These are phyloP conservation scores for Solanum rostratum DNA, from an alignment of 257 asterid genomes.

Conservation along the genomic window DNA sequence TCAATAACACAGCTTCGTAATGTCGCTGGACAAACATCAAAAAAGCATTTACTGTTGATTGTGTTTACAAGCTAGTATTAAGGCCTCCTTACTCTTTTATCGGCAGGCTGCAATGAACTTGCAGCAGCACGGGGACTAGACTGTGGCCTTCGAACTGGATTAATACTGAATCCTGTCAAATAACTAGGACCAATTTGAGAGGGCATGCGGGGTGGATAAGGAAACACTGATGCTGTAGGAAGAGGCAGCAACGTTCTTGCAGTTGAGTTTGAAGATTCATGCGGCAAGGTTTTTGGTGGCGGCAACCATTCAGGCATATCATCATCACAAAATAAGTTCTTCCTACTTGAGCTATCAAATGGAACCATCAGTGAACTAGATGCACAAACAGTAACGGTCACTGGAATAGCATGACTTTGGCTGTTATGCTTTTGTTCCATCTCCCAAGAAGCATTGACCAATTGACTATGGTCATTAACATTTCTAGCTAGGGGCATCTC, in stretches of 20 bases:
- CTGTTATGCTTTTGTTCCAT: background rate
- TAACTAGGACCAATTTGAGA: background rate
- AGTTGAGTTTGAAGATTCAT: background rate
- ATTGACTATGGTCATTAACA: background rate
- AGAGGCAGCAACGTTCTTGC: background rate
- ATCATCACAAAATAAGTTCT: slow-evolving; percentile 11
- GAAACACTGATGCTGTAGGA: background rate
- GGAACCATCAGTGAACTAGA: background rate
- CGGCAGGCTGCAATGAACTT: background rate
- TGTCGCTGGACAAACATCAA: background rate
- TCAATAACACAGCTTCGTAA: background rate
- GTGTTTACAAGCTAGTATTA: background rate
- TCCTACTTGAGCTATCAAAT: background rate
- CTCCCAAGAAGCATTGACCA: background rate
- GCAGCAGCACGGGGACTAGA: background rate
- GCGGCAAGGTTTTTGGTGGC: background rate
- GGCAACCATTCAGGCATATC: slow-evolving; percentile 26
- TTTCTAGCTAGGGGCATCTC: background rate
- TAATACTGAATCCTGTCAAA: slow-evolving; percentile 1
- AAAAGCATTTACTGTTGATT: background rate
- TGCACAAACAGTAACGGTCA: background rate
- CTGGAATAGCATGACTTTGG: background rate
- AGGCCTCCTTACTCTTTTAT: slow-evolving; percentile 2
- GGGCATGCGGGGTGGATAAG: background rate
- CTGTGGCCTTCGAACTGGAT: background rate